Conservation (phyloP, 2,329 filamentous ascomycete genomes). For the Trichoderma simmonsii region DNA sequence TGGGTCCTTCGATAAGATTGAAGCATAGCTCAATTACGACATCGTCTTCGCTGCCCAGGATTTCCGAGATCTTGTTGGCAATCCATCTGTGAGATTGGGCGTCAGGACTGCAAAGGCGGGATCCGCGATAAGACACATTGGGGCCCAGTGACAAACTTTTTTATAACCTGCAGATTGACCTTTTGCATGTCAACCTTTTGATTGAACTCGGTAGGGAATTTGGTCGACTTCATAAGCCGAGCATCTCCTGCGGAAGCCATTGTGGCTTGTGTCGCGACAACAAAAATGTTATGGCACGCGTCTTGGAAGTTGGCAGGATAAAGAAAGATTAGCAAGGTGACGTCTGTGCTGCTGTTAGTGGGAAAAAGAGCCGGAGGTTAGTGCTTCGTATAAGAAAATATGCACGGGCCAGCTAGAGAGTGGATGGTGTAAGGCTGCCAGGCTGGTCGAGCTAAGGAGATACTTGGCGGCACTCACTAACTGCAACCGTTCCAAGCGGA, state of each 20-base stretch:
- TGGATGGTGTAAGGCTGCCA: background rate
- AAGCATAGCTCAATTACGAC: slow-evolving; percentile 86
- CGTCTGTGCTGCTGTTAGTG: slow-evolving; percentile 25
- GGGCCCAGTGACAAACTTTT: slow-evolving; percentile 63
- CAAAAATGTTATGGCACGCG: slow-evolving; percentile 14
- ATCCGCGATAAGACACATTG: background rate
- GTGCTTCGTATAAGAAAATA: background rate
- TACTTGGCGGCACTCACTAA: background rate
- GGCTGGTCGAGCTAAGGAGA: background rate
- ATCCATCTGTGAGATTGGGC: slow-evolving; percentile 70
- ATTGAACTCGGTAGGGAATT: slow-evolving; percentile 90
- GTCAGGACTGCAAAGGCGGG: slow-evolving; percentile 18
- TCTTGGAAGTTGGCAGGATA: slow-evolving; percentile 21
- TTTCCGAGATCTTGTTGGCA: slow-evolving; percentile 77
- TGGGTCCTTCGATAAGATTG: slow-evolving; percentile 66
- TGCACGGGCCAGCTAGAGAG: background rate
- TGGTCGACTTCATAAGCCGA: slow-evolving; percentile 85
- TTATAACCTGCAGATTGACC: slow-evolving; percentile 96
- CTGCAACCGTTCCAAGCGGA: background rate
- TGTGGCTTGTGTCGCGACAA: slow-evolving; percentile 26
- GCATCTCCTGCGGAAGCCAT: slow-evolving; percentile 86
- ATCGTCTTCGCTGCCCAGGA: slow-evolving; percentile 90
- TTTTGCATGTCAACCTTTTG: slow-evolving; percentile 97
- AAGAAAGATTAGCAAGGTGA: slow-evolving; percentile 27
- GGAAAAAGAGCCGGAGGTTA: slow-evolving; percentile 4